Conservation (phyloP, 345 rosid species). For the Schrenkiella parvula region DNA sequence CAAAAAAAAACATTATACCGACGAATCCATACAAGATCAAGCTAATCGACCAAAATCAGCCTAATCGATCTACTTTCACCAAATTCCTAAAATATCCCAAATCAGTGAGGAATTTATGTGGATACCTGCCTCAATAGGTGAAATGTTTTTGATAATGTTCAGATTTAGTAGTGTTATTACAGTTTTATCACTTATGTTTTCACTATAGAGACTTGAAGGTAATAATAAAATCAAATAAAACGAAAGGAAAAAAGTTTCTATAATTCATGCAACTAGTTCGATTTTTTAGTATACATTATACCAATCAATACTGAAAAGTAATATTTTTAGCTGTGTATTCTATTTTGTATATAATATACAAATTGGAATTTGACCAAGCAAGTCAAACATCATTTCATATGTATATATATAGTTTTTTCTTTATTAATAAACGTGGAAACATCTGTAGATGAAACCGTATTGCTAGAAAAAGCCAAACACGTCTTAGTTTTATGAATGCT, state of each 20-base stretch:
- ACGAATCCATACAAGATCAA: not conserved
- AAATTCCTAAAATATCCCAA: not conserved
- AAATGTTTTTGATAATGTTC: not conserved
- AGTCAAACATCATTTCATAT: constrained; percentile 14
- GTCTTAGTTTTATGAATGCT: constrained; percentile 18
- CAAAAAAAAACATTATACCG: not conserved
- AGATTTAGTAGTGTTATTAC: not conserved
- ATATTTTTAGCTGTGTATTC: not conserved
- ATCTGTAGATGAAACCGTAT: not conserved
- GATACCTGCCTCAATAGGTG: not conserved
- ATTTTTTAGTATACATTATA: not conserved
- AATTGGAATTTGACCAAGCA: constrained; percentile 14
- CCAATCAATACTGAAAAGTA: not conserved
- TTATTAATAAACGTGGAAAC: not conserved
- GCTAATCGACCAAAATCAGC: constrained; percentile 23
- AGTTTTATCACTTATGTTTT: not conserved
- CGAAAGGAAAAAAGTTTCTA: not conserved
- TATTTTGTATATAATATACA: constrained; percentile 3
- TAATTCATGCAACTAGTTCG: not conserved
- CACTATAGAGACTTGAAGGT: not conserved
- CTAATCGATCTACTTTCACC: constrained; percentile 22
- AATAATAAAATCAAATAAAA: not conserved
- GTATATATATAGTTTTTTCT: not conserved
- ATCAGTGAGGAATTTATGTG: not conserved
- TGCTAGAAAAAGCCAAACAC: constrained; percentile 24